Conservation (phyloP, 768 basidiomycete species). For the Russula virescens region DNA sequence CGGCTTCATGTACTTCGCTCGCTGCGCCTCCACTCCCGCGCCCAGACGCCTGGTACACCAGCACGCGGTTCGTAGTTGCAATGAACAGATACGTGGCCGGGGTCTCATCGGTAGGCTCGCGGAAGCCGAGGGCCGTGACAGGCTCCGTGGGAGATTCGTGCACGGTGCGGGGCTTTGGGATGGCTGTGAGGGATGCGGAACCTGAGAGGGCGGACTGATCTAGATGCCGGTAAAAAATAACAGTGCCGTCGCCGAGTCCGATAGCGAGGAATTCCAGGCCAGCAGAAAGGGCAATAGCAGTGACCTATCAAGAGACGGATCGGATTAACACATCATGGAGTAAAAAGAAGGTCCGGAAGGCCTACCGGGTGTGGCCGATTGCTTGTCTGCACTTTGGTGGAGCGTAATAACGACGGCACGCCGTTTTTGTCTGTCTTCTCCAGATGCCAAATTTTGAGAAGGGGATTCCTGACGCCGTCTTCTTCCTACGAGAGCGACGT, state of each 20-base stretch:
- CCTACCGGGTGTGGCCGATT: conserved; percentile 74
- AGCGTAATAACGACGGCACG: conserved; percentile 61
- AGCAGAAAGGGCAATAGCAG: conserved; percentile 72
- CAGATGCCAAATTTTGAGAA: conserved; percentile 89
- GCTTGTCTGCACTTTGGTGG: conserved; percentile 66
- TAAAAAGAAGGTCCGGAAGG: neutral
- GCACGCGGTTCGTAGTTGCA: conserved; percentile 78
- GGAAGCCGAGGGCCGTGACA: conserved; percentile 88
- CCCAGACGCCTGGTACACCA: conserved; percentile 70
- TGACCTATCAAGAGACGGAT: conserved; percentile 25
- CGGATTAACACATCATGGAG: conserved; percentile 1
- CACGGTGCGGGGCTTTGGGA: conserved; percentile 83
- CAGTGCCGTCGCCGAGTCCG: conserved; percentile 92
- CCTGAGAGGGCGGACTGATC: conserved; percentile 78
- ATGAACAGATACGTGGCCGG: conserved; percentile 63
- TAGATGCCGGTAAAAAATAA: conserved; percentile 84
- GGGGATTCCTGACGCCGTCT: conserved; percentile 53
- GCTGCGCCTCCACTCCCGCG: conserved; percentile 61
- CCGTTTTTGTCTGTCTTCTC: conserved; percentile 60
- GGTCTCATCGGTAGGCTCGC: conserved; percentile 44
- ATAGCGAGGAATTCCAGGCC: conserved; percentile 81
- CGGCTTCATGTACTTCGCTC: conserved; percentile 77
- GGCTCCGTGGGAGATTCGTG: conserved; percentile 85
- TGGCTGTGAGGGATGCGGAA: conserved; percentile 56
- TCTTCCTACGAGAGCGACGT: conserved; percentile 55